Base-by-base conservation (phyloP, 441 rosid genomes). In the Populus hybrid region DNA sequence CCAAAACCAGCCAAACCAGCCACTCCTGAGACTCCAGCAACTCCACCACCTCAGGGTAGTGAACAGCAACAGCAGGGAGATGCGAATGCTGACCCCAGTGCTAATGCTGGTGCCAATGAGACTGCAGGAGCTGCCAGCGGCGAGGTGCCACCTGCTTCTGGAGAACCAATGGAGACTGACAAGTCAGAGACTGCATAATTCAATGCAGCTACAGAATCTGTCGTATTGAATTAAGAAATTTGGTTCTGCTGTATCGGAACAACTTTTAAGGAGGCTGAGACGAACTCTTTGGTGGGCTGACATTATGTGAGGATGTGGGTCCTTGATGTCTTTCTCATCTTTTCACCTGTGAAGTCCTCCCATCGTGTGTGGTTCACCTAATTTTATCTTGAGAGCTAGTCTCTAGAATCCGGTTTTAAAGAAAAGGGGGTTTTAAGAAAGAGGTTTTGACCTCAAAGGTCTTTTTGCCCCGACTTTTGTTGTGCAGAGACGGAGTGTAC, bases 81-180 rank as follows among this genome's bases (percentile, higher is more conserved):
- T 4, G 87, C 78, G 10, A 72, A 50, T 75, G 82, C 80, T 2
- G 77, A 74, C 35, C 73, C 76, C 28, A 38, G 66, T 42, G 64
- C 75, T 5, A 57, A 35, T 23, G 73, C 74, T 9, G 61, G 34
- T 2, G 73, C 78, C 7, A 42, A 64, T 18, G 77, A 80, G 63
- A 77, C 79, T 8, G 81, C 84, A 2, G 77, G 82, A 12, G 82
- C 83, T 28, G 85, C 73, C 42, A 54, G 70, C 26, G 86, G 69
- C 12, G 95, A 88, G 61, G 83, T 75, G 63, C 73, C 90, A 23
- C 83, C 85, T 4, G 86, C 84, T 24, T 75, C 92, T 3, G 87
- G 73, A 18, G 95, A 90, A 70, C 87, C 91, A 35, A 93, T 95
- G 97, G 95, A 95, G 76, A 89, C 93, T 0, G 93, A 90, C 23